Evolutionary conservation across 768 basidiomycete genomes (phyloP).

Genomic region (Macrocybe gigantea): DNA sequence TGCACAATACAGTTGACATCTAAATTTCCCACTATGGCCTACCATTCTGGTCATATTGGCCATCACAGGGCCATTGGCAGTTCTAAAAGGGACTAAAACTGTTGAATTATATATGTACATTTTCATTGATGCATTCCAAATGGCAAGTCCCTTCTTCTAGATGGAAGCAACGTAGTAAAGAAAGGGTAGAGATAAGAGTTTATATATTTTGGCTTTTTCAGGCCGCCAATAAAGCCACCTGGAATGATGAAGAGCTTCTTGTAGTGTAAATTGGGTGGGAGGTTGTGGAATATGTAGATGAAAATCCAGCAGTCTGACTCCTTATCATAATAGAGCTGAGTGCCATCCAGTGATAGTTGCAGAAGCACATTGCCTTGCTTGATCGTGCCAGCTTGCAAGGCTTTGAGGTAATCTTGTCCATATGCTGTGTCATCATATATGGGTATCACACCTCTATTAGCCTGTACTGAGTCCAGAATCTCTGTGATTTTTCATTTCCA

Average conservation of each 20-base stretch:
- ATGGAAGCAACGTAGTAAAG: constrained; percentile 22
- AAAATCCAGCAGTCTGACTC: constrained; percentile 24
- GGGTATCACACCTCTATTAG: neutral
- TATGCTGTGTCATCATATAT: constrained; percentile 6
- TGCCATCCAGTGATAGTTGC: constrained; percentile 21
- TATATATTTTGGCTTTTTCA: constrained; percentile 7
- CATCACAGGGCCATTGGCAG: constrained; percentile 27
- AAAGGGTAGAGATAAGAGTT: constrained; percentile 12
- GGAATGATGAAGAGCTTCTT: constrained; percentile 7
- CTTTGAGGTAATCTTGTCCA: constrained; percentile 5
- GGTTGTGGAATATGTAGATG: constrained; percentile 22
- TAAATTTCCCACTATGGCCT: constrained; percentile 25
- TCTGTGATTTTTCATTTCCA: neutral
- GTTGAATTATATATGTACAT: neutral
- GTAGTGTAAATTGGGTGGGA: constrained; percentile 7
- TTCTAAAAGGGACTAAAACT: constrained; percentile 9
- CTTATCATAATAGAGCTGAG: constrained; percentile 25
- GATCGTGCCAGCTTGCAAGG: constrained; percentile 8
- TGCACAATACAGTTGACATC: constrained; percentile 28
- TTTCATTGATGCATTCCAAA: constrained; percentile 23
- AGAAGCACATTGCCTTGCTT: constrained; percentile 15
- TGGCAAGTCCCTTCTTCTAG: constrained; percentile 19
- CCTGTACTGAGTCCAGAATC: neutral
- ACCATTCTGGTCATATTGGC: constrained; percentile 20
- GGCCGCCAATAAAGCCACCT: constrained; percentile 15